Base-by-base conservation (phyloP, 768 basidiomycete species). In the Naganishia onofrii region DNA sequence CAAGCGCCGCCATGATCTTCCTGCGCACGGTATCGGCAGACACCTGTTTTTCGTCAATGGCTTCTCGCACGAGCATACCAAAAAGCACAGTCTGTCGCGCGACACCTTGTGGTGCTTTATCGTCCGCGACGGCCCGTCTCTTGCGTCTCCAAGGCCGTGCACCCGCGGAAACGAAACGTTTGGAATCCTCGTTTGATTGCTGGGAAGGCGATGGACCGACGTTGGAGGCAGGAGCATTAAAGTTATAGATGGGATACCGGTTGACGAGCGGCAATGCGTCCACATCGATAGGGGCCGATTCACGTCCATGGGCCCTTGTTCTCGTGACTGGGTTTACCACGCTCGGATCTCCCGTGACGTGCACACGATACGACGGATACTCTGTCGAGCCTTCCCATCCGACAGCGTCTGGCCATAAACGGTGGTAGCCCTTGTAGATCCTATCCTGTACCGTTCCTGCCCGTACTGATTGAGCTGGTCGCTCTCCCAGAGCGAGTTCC, bases 361-460 rank as follows among this genome's bases (percentile, higher is more conserved):
- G 60, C 21, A 63, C 60, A n/a, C 60, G 60, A 29, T 63, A 63
- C 13, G 60, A 63, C 7, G 60, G 60, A 26, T 44, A 63, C n/a
- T 46, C 60, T 13, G 60, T 9, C 10, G 60, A 63, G 23, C 60
- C 60, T 63, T 63, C 60, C 60, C 60, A 63, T 26, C 60, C 60
- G 2, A 63, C 60, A 26, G 60, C 31, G 21, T 63, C 23, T 4
- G 60, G 60, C 60, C 60, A 63, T n/a, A 63, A 42, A 7, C 26
- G 3, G 10, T 63, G 60, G 19, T 46, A 63, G 36, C 60, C 60
- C 23, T 63, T 63, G 32, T 63, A 63, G 1, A 63, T 42, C 23
- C 60, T 63, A 28, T 63, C 60, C 32, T 63, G 60, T n/a, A 63
- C 60, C 1, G 60, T 63, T 23, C 60, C 42, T 29, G 21, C 9